phyloP scores from a whole-genome alignment of 805 yeast genomes.

The Groenewaldozyma salmanticensis region DNA sequence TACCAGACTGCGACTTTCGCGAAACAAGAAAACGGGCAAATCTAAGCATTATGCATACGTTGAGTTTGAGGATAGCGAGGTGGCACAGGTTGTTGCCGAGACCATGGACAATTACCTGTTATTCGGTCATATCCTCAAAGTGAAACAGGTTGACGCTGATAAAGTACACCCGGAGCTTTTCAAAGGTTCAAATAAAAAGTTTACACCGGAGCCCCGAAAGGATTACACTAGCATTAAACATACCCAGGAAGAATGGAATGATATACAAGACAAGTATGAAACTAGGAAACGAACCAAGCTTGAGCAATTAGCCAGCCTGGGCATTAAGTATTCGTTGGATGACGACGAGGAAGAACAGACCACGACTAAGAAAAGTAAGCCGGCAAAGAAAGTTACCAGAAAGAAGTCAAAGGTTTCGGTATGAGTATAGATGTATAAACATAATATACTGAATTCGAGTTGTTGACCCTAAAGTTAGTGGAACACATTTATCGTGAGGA shows the following conservation, averaged over 20 bases:
- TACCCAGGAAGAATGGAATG: slow-evolving; percentile 46
- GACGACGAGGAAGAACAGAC: slow-evolving; percentile 1
- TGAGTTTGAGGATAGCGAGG: slow-evolving; percentile 65
- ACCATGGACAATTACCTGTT: slow-evolving; percentile 92
- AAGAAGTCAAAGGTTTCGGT: too few relatives aligned
- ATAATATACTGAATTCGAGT: too few relatives aligned
- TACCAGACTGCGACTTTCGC: slow-evolving; percentile 65
- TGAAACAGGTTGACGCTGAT: slow-evolving; percentile 39
- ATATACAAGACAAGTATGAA: slow-evolving; percentile 39
- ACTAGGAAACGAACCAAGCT: slow-evolving; percentile 36
- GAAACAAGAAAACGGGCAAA: slow-evolving; percentile 83
- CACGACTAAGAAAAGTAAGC: slow-evolving; percentile 11
- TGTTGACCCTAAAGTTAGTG: too few relatives aligned
- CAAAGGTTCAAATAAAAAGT: slow-evolving; percentile 45
- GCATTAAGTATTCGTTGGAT: slow-evolving; percentile 40
- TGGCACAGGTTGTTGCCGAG: slow-evolving; percentile 83
- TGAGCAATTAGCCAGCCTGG: slow-evolving; percentile 42
- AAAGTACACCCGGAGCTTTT: slow-evolving; percentile 42
- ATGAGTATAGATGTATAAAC: too few relatives aligned
- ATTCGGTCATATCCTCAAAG: slow-evolving; percentile 79
- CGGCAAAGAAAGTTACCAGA: slow-evolving; percentile 5
- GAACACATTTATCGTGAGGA: too few relatives aligned
- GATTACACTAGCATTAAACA: slow-evolving; percentile 43
- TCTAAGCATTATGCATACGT: slow-evolving; percentile 88
- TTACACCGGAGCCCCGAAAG: slow-evolving; percentile 50